Evolutionary conservation across 2,329 filamentous ascomycete species (phyloP).

Genomic region (Alternaria incomplexa): DNA sequence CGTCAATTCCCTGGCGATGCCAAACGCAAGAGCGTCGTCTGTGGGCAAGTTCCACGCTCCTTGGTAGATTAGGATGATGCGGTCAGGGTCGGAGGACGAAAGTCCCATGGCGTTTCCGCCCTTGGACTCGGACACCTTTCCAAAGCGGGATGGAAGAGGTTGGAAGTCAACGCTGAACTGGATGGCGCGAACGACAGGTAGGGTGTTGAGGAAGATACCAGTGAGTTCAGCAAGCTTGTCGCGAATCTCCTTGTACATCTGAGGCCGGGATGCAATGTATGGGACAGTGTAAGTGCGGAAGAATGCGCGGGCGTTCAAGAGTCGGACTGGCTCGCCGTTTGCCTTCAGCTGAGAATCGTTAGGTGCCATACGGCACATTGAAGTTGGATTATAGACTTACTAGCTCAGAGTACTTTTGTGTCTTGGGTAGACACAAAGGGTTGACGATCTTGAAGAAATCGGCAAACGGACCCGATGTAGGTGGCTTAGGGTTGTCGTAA

Average conservation of each 20-base stretch:
- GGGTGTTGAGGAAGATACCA: constrained; percentile 25
- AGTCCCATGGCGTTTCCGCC: constrained; percentile 37
- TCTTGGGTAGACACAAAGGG: constrained; percentile 24
- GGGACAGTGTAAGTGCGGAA: constrained; percentile 37
- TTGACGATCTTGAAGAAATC: constrained; percentile 41
- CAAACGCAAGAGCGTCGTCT: constrained; percentile 21
- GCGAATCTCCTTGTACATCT: constrained; percentile 46
- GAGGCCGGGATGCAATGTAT: constrained; percentile 31
- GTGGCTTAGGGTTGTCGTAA: constrained; percentile 35
- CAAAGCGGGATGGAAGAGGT: constrained; percentile 27
- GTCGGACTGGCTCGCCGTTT: constrained; percentile 18
- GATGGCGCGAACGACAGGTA: constrained; percentile 12
- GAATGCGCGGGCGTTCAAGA: constrained; percentile 22
- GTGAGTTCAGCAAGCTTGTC: constrained; percentile 36
- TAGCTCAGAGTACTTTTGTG: constrained; percentile 43
- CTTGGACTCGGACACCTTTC: constrained; percentile 20
- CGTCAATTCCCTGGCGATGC: constrained; percentile 23
- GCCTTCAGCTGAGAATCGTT: constrained; percentile 13
- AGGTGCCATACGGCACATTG: neutral
- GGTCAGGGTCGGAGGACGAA: constrained; percentile 24
- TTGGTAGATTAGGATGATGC: constrained; percentile 30
- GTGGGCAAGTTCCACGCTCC: constrained; percentile 20
- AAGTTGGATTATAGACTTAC: constrained; percentile 19
- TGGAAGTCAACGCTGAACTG: constrained; percentile 35
- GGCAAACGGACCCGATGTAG: constrained; percentile 39